phyloP scores from a whole-genome alignment of 2,329 filamentous ascomycete species.

The Pestalotiopsis sp. region DNA sequence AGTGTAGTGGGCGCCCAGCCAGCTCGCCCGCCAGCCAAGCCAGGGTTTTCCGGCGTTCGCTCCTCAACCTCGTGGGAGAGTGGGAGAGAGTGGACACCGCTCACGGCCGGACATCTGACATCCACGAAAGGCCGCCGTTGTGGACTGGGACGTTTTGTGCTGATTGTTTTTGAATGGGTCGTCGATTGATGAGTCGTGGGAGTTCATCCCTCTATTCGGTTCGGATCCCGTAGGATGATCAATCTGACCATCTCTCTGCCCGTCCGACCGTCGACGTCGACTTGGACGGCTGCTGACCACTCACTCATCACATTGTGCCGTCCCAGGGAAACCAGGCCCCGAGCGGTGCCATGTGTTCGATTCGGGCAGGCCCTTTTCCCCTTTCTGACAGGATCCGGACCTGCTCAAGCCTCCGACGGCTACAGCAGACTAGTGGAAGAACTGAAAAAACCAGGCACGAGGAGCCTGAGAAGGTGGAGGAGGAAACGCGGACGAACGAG shows the following conservation, averaged over 20 bases:
- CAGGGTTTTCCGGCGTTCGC: background rate
- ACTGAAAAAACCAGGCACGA: slow-evolving; percentile 13
- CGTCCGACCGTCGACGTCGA: background rate
- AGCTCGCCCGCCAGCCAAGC: background rate
- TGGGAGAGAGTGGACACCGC: background rate
- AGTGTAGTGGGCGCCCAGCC: background rate
- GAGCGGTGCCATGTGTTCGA: slow-evolving; percentile 18
- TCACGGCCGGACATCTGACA: background rate
- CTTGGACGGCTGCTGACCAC: slow-evolving; percentile 5
- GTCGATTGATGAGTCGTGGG: background rate
- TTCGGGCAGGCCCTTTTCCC: slow-evolving; percentile 7
- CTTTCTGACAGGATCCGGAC: background rate
- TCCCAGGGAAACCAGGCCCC: slow-evolving; percentile 10
- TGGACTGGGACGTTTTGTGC: background rate
- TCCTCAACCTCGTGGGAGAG: background rate
- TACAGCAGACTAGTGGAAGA: background rate
- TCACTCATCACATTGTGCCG: background rate
- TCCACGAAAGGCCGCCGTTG: background rate
- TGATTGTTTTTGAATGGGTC: background rate
- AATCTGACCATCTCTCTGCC: background rate
- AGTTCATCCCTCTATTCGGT: background rate
- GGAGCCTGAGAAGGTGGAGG: background rate
- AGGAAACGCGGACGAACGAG: slow-evolving; percentile 4
- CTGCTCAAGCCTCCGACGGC: background rate
- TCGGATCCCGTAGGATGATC: too few species aligned